Percentiles rank a stretch among this genome's conserved stretches.
Conservation (phyloP, 148 eudicot genomes). For the Pharnaceum exiguum region DNA sequence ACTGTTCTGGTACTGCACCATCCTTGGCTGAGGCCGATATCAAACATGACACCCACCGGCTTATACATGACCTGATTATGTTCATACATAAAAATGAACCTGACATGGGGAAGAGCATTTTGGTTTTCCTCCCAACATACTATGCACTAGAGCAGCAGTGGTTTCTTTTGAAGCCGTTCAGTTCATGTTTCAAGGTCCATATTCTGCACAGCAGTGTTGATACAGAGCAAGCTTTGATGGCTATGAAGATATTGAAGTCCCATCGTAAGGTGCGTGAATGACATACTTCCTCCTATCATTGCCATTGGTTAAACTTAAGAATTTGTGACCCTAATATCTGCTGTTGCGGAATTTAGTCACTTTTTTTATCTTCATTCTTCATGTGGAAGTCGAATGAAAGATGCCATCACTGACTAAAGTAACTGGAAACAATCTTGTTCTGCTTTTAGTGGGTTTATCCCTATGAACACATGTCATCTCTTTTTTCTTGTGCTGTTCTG, state of each 20-base stretch:
- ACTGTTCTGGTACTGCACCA: constrained; percentile 70
- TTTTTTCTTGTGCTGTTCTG: too few species aligned
- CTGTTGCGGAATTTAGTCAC: not conserved
- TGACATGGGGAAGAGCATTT: constrained; percentile 82
- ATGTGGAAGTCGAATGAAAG: too few species aligned
- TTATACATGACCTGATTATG: constrained; percentile 69
- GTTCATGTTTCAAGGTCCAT: constrained; percentile 64
- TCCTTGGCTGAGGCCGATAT: constrained; percentile 51
- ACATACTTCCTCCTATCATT: not conserved
- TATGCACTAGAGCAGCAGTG: constrained; percentile 79
- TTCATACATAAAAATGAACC: constrained; percentile 76
- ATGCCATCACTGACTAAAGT: too few species aligned
- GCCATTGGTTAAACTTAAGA: not conserved
- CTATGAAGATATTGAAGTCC: constrained; percentile 81
- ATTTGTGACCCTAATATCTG: not conserved
- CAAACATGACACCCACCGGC: constrained; percentile 52
- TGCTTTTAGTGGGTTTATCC: too few species aligned
- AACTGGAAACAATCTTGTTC: too few species aligned
- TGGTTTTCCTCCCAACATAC: constrained; percentile 92
- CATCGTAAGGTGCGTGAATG: constrained; percentile 71
- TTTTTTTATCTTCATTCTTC: too few species aligned
- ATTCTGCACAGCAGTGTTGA: constrained; percentile 89
- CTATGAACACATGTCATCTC: too few species aligned
- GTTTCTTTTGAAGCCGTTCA: constrained; percentile 58
- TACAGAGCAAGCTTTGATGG: constrained; percentile 73